These are phyloP conservation scores for Fraxinus angustifolia DNA, from an alignment of 305 asterid genomes.

Conservation along the genomic window DNA sequence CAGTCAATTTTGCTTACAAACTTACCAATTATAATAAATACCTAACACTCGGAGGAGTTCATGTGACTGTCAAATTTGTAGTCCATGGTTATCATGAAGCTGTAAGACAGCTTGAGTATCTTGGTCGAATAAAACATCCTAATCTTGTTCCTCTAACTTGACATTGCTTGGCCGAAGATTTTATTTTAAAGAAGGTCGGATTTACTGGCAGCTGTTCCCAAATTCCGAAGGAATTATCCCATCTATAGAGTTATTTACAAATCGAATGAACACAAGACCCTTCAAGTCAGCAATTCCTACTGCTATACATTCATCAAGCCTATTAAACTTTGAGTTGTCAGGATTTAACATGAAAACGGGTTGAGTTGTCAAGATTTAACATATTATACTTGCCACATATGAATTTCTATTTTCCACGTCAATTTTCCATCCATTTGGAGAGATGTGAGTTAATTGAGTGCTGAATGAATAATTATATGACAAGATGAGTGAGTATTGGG, in stretches of 20 bases:
- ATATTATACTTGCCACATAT: background rate
- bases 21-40: too few species aligned
- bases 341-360: background rate
- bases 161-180: constrained; percentile 82
- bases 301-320: constrained; percentile 64
- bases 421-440: background rate
- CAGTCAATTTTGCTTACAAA: too few species aligned
- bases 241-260: constrained; percentile 56
- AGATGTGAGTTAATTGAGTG: background rate
- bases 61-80: constrained; percentile 80
- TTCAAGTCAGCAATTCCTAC: constrained; percentile 46
- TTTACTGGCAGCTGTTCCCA: constrained; percentile 24
- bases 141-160: constrained; percentile 84
- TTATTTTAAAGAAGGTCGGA: background rate
- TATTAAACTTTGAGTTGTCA: constrained; percentile 27
- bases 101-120: too few species aligned
- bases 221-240: constrained; percentile 68
- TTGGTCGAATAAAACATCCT: constrained; percentile 30
- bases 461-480: background rate
- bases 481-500: background rate
- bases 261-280: constrained; percentile 49
- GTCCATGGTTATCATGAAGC: too few species aligned
- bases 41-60: constrained; percentile 42
- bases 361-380: background rate
- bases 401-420: background rate